A percentile compares a stretch with the other conserved stretches of the same genome.
Conservation (phyloP, 2,329 filamentous ascomycete genomes). For the Plenodomus tracheiphilus region DNA sequence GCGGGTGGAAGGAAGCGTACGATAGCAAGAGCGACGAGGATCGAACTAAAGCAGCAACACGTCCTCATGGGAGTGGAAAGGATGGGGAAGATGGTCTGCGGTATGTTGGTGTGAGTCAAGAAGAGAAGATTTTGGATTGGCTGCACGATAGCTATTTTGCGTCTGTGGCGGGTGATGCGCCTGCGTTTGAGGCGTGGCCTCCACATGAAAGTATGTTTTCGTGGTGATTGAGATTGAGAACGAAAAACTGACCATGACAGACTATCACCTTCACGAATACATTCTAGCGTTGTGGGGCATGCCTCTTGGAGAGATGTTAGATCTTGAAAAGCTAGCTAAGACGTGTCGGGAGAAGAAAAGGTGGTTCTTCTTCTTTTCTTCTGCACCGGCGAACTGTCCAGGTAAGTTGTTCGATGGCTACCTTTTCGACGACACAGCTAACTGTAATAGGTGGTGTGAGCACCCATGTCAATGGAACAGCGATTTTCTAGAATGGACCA, state of each 20-base stretch:
- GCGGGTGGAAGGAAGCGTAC: constrained; percentile 64
- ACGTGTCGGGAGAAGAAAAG: constrained; percentile 59
- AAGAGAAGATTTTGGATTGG: constrained; percentile 64
- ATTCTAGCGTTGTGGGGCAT: constrained; percentile 47
- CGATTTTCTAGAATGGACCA: constrained; percentile 37
- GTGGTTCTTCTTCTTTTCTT: constrained; percentile 66
- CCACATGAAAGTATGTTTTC: constrained; percentile 51
- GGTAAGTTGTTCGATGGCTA: constrained; percentile 37
- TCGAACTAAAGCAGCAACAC: constrained; percentile 41
- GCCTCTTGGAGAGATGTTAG: constrained; percentile 47
- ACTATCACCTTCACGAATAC: constrained; percentile 43
- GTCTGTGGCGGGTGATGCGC: constrained; percentile 65
- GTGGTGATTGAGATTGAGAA: too few species aligned
- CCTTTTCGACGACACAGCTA: neutral
- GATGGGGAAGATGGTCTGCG: constrained; percentile 44
- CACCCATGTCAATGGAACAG: constrained; percentile 50
- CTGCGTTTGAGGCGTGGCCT: constrained; percentile 67
- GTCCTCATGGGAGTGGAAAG: constrained; percentile 48
- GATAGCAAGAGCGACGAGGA: constrained; percentile 48
- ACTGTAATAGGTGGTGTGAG: constrained; percentile 43
- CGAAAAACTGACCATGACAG: constrained; percentile 19
- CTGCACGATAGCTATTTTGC: constrained; percentile 71
- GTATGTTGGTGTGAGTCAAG: constrained; percentile 57
- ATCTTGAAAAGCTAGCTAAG: constrained; percentile 56
- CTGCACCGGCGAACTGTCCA: constrained; percentile 61